Percentiles rank a stretch among this genome's conserved stretches.
Conservation (phyloP, 2,329 filamentous ascomycete species). For the Aspergillus sp. region DNA sequence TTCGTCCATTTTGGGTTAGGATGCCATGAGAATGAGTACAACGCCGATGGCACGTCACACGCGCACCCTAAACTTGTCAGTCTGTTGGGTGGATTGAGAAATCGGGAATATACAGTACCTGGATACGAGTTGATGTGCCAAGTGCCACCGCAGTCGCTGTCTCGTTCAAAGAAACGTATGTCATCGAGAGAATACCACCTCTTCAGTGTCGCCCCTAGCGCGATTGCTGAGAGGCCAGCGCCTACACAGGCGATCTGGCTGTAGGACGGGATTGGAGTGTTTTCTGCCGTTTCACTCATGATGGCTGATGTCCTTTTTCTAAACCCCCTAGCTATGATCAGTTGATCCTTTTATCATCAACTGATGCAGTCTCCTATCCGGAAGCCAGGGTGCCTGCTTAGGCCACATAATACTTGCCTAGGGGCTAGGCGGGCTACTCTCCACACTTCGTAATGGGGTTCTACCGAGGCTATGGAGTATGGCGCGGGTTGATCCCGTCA, state of each 20-base stretch:
- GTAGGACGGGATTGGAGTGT: slow-evolving; percentile 16
- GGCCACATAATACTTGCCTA: no score
- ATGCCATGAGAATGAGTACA: slow-evolving; percentile 58
- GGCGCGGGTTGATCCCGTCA: background rate
- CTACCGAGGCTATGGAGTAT: no score
- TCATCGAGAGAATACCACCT: slow-evolving; percentile 57
- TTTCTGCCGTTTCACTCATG: background rate
- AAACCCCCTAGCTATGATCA: no score
- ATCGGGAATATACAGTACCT: slow-evolving; percentile 20
- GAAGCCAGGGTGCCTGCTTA: no score
- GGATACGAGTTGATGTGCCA: slow-evolving; percentile 64
- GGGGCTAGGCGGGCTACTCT: no score
- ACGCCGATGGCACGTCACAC: slow-evolving; percentile 52
- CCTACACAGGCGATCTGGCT: slow-evolving; percentile 47
- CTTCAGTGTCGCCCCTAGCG: slow-evolving; percentile 58
- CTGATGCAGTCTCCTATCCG: no score
- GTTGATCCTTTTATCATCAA: no score
- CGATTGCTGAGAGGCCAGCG: slow-evolving; percentile 60
- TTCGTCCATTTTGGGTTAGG: slow-evolving; percentile 52
- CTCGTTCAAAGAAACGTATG: slow-evolving; percentile 59
- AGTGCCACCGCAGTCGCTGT: slow-evolving; percentile 57
- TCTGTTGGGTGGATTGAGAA: slow-evolving; percentile 9
- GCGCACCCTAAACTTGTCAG: slow-evolving; percentile 38
- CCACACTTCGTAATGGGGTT: no score
- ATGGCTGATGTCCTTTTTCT: background rate